Evolutionary conservation across 352 stramenopile genomes (phyloP).

Genomic region (Globisporangium ultimum): DNA sequence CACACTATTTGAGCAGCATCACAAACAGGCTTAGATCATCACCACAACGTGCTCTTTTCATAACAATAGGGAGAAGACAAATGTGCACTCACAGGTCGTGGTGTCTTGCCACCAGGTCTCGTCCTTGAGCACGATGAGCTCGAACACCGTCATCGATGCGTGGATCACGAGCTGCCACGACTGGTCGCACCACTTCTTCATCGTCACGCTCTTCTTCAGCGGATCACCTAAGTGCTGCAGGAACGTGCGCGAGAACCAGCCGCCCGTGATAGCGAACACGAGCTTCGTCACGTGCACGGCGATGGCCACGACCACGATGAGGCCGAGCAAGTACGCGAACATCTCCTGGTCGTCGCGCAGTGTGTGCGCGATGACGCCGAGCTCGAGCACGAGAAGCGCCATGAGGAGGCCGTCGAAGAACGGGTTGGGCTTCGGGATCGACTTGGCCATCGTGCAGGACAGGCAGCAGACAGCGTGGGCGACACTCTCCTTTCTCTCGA

Average conservation of each 20-base stretch:
- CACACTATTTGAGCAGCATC: constrained; percentile 37
- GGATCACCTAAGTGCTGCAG: constrained; percentile 79
- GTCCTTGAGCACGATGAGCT: constrained; percentile 76
- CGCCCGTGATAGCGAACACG: constrained; percentile 55
- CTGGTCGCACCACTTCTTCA: constrained; percentile 90
- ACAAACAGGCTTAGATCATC: constrained; percentile 1
- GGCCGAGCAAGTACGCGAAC: constrained; percentile 57
- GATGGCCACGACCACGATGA: constrained; percentile 66
- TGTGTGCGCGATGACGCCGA: constrained; percentile 57
- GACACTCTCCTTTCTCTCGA: no score
- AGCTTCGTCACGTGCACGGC: constrained; percentile 69
- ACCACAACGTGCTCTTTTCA: no score
- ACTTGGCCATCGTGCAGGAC: constrained; percentile 71
- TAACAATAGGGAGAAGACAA: neutral
- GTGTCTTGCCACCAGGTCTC: constrained; percentile 88
- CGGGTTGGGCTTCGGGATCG: constrained; percentile 64
- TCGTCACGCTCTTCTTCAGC: constrained; percentile 73
- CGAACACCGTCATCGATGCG: constrained; percentile 79
- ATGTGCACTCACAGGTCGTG: constrained; percentile 48
- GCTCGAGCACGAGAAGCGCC: constrained; percentile 51
- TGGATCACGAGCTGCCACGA: constrained; percentile 87
- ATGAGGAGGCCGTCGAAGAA: constrained; percentile 67
- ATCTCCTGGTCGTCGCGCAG: constrained; percentile 67
- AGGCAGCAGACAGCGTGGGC: no score
- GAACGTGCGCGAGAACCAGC: constrained; percentile 75